Base-by-base conservation (phyloP, 164 flowering plant genomes). In the Aristolochia contorta region DNA sequence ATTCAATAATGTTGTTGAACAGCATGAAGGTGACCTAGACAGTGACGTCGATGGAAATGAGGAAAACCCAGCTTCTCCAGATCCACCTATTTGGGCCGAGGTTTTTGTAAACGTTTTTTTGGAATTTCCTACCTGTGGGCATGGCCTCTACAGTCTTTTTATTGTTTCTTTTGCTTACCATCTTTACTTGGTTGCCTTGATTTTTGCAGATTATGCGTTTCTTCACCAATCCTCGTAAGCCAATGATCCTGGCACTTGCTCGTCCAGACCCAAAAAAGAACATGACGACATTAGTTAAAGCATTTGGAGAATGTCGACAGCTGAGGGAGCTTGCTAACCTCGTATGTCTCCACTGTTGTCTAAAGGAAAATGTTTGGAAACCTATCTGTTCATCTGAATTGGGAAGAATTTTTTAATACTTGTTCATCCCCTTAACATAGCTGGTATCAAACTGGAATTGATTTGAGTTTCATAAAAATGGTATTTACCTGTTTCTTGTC, bases 181-280 rank as follows among this genome's bases (percentile, higher is more conserved):
- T 33, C 18, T 62, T 48, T 46, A 18, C 33, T 50, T 64, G 9
- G 6, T 15, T 48, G 6, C 12, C 49, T 56, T 56, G 32, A 56
- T 60, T 21, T 59, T 60, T 69, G 63, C 81, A 94, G 99, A 87
- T 94, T 70, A 89, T 89, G 96, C 92, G 99, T 49, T 94, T 94
- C 82, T 91, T 94, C 67, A 72, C 84, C 72, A 94, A 94, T 56
- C 91, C 96, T 43, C 86, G 86, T 54, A 94, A 94, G 78, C 99
- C 99, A 67, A 85, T 91, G 96, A 94, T 94, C 66, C 94, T 94
- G 65, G 99, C 99, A 59, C 96, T 94, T 74, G 96, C 99, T 46
- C 81, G 99, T 71, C 96, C 99, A 46, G 99, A 94, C 72, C 99
- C 99, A 0, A 94, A 94, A 65, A 91, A 94, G 84, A 94, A 91